phyloP scores from a whole-genome alignment of 169 alveolate genomes.

The Theileria parva region DNA sequence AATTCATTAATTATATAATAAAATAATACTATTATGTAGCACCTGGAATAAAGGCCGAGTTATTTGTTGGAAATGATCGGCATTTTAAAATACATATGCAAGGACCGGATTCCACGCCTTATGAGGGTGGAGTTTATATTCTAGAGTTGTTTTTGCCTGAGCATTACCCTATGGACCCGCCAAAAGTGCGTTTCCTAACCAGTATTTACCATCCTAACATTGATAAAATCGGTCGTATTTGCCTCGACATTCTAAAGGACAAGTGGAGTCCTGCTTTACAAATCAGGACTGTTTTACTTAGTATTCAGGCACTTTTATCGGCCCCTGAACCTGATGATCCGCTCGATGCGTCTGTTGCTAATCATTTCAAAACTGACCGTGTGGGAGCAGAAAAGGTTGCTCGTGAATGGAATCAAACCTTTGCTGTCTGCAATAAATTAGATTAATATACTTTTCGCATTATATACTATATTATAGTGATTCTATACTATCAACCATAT shows the following conservation, averaged over 20 bases:
- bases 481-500: no score
- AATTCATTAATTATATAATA: no score
- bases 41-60: conserved; percentile 93
- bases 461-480: no score
- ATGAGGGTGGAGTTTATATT: conserved; percentile 96
- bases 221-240: conserved; percentile 97
- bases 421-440: conserved; percentile 77
- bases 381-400: conserved; percentile 89
- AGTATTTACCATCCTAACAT: conserved; percentile 98
- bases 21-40: conserved; percentile 77
- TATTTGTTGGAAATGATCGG: conserved; percentile 91
- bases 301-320: conserved; percentile 95
- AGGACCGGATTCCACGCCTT: conserved; percentile 98
- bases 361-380: conserved; percentile 91
- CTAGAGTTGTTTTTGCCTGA: conserved; percentile 95
- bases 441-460: background rate
- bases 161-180: conserved; percentile 99
- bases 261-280: conserved; percentile 99
- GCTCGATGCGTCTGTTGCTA: conserved; percentile 93
- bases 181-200: conserved; percentile 95
- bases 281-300: conserved; percentile 94
- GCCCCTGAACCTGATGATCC: conserved; percentile 99
- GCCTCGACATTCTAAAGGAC: conserved; percentile 97
- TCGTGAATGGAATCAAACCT: conserved; percentile 87
- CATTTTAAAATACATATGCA: conserved; percentile 92